Conservation (phyloP, 2,329 filamentous ascomycete genomes). For the Zymoseptoria brevis region DNA sequence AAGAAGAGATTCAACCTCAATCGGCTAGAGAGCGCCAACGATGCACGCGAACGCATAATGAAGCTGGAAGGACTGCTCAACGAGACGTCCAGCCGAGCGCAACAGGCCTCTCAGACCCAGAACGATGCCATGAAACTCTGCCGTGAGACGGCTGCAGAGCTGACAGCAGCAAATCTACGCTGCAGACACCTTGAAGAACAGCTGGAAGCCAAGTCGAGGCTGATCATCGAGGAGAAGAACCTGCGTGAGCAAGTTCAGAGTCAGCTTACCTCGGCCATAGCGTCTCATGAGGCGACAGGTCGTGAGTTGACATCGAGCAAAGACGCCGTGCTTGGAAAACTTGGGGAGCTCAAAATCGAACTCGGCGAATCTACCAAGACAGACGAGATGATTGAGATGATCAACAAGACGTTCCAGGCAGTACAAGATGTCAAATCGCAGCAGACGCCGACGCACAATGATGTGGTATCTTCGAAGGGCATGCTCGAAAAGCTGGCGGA, state of each 20-base stretch:
- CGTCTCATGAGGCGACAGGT: slow-evolving; percentile 5
- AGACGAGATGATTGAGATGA: slow-evolving; percentile 6
- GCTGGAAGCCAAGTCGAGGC: slow-evolving; percentile 13
- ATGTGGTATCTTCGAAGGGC: slow-evolving; percentile 15
- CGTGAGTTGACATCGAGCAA: slow-evolving; percentile 10
- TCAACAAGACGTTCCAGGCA: slow-evolving; percentile 14
- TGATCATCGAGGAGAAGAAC: slow-evolving; percentile 20
- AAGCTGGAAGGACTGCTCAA: slow-evolving; percentile 9
- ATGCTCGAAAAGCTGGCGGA: slow-evolving; percentile 14
- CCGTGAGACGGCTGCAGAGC: slow-evolving; percentile 12
- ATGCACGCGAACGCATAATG: slow-evolving; percentile 4
- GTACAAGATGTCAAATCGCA: slow-evolving; percentile 14
- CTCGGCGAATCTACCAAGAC: slow-evolving; percentile 5
- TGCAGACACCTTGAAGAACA: slow-evolving; percentile 16
- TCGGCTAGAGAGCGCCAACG: slow-evolving; percentile 3
- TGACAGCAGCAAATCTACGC: slow-evolving; percentile 7
- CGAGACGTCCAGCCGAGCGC: slow-evolving; percentile 6
- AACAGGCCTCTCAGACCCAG: slow-evolving; percentile 12
- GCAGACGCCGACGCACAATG: slow-evolving; percentile 10
- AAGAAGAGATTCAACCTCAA: slow-evolving; percentile 7
- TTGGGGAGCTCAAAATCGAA: slow-evolving; percentile 15
- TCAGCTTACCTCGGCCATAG: slow-evolving; percentile 8
- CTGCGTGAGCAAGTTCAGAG: slow-evolving; percentile 16
- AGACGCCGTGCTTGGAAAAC: slow-evolving; percentile 18
- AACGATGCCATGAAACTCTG: slow-evolving; percentile 13